phyloP scores from a whole-genome alignment of 2,329 filamentous ascomycete genomes.

The Leptodontidium sp. region DNA sequence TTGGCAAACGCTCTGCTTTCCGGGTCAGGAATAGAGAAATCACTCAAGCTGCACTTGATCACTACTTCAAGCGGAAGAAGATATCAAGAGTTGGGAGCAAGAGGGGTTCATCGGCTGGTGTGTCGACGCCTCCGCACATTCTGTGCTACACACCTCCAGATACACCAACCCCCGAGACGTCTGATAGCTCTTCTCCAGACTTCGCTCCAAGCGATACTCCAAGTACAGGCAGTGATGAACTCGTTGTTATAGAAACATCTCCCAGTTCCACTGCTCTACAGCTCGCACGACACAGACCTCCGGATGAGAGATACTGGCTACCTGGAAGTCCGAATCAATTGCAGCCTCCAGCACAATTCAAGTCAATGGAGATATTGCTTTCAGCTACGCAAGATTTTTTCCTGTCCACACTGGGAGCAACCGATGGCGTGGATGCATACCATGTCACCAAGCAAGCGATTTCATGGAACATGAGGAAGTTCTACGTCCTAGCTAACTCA shows the following conservation, averaged over 20 bases:
- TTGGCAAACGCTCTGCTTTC: constrained; percentile 18
- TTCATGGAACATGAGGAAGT: constrained; percentile 18
- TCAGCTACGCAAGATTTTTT: constrained; percentile 13
- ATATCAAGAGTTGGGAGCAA: constrained; percentile 1
- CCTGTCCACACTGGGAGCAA: constrained; percentile 1
- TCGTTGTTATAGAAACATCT: constrained; percentile 5
- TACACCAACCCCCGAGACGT: constrained; percentile 11
- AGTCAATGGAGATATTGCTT: constrained; percentile 6
- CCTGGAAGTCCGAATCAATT: constrained; percentile 12
- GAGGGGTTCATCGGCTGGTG: constrained; percentile 1
- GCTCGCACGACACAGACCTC: background rate
- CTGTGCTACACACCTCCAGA: constrained; percentile 20
- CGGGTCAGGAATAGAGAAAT: constrained; percentile 18
- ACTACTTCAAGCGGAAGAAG: constrained; percentile 23
- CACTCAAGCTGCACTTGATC: constrained; percentile 15
- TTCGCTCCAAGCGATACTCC: constrained; percentile 7
- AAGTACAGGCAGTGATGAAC: constrained; percentile 10
- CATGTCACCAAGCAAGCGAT: constrained; percentile 11
- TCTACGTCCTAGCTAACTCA: constrained; percentile 16
- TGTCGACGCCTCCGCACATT: constrained; percentile 18
- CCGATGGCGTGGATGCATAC: constrained; percentile 11
- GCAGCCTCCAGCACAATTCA: constrained; percentile 1
- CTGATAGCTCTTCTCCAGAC: constrained; percentile 6
- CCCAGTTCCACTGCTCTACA: background rate
- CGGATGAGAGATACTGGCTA: constrained; percentile 11